phyloP scores from a whole-genome alignment of 306 rosid species.

The Prinsepia uniflora region DNA sequence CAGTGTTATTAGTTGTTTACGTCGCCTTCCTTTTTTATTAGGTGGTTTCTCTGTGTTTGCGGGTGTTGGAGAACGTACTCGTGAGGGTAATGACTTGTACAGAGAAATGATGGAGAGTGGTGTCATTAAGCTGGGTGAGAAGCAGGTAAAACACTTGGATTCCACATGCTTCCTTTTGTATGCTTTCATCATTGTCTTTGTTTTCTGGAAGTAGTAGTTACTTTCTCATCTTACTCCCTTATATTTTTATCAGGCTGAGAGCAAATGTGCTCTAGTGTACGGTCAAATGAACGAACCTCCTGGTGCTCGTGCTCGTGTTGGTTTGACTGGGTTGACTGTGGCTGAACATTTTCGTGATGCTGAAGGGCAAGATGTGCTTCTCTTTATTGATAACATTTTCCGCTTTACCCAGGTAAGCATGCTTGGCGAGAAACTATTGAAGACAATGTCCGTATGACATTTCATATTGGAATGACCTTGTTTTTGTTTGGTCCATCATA shows the following conservation, averaged over 20 bases:
- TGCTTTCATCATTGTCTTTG: neutral
- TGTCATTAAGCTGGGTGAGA: constrained; percentile 96
- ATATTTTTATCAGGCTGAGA: constrained; percentile 55
- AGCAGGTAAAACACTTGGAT: constrained; percentile 54
- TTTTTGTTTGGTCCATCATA: constrained; percentile 12
- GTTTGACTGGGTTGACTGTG: constrained; percentile 91
- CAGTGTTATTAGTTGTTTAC: neutral
- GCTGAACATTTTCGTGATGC: constrained; percentile 99
- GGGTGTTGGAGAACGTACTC: constrained; percentile 96
- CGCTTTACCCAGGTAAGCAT: constrained; percentile 85
- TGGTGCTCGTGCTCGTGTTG: constrained; percentile 99
- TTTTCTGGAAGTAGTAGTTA: neutral
- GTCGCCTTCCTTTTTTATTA: constrained; percentile 25
- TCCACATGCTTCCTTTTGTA: neutral
- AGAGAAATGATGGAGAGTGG: constrained; percentile 99
- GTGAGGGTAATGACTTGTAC: constrained; percentile 97
- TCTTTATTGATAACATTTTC: constrained; percentile 95
- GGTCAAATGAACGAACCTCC: constrained; percentile 99
- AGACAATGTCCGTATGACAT: neutral
- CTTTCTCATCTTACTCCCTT: neutral
- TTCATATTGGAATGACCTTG: neutral
- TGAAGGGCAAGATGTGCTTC: constrained; percentile 99
- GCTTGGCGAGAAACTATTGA: neutral
- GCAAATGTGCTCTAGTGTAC: constrained; percentile 97
- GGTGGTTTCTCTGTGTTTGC: constrained; percentile 99